Percentiles rank a stretch among this genome's conserved stretches.
phyloP scores from a whole-genome alignment of 306 rosid genomes.

The Medicago ruthenica region DNA sequence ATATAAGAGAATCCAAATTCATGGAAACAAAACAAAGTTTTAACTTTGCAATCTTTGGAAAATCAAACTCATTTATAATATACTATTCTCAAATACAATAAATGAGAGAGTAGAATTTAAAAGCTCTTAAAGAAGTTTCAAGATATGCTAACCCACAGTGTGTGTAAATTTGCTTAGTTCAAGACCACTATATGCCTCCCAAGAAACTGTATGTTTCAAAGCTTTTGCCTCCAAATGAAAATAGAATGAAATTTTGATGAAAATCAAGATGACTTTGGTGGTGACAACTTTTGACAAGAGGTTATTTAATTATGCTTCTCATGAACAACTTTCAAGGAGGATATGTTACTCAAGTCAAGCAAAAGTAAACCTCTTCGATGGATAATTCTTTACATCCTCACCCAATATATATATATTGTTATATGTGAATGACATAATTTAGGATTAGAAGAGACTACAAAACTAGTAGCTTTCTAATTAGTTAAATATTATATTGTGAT shows the following conservation, averaged over 20 bases:
- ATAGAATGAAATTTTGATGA: conserved; percentile 25
- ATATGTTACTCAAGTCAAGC: conserved; percentile 47
- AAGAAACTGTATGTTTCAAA: conserved; percentile 46
- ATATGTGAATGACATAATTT: conserved; percentile 51
- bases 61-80: conserved; percentile 31
- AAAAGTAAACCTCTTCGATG: conserved; percentile 29
- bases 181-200: conserved; percentile 22
- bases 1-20: not conserved
- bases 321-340: conserved; percentile 42
- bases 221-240: conserved; percentile 56
- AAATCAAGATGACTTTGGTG: conserved; percentile 45
- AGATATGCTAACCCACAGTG: conserved; percentile 42
- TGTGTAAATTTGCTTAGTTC: conserved; percentile 41
- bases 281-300: conserved; percentile 30
- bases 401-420: conserved; percentile 34
- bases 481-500: conserved; percentile 32
- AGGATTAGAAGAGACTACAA: conserved; percentile 62
- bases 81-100: conserved; percentile 18
- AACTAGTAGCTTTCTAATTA: conserved; percentile 47
- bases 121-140: conserved; percentile 40
- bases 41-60: conserved; percentile 35
- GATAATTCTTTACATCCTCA: conserved; percentile 36
- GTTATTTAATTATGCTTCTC: conserved; percentile 12
- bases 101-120: conserved; percentile 12
- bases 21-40: conserved; percentile 14